Conservation (phyloP, 306 rosid genomes). For the Sophora flavescens region DNA sequence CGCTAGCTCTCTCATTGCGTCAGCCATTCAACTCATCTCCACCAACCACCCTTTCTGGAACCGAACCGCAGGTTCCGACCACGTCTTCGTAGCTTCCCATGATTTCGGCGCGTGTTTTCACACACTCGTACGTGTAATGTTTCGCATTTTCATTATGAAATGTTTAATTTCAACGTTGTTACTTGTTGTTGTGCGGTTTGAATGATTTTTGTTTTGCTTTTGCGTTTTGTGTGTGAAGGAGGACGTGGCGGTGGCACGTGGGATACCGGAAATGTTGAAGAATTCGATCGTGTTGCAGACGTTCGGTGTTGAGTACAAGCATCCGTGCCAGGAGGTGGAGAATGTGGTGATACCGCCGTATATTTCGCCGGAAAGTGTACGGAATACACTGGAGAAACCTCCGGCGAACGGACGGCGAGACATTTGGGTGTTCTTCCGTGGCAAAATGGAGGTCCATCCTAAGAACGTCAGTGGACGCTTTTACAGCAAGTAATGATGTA, state of each 20-base stretch:
- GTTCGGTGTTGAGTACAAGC: conserved; percentile 65
- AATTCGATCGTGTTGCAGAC: conserved; percentile 75
- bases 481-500: conserved; percentile 73
- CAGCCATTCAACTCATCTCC: conserved; percentile 63
- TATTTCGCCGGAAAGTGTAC: conserved; percentile 57
- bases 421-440: conserved; percentile 77
- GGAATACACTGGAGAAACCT: conserved; percentile 46
- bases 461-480: conserved; percentile 77
- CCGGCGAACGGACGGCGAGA: conserved; percentile 63
- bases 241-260: conserved; percentile 66
- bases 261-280: conserved; percentile 64
- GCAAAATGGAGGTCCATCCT: conserved; percentile 83
- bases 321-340: conserved; percentile 80
- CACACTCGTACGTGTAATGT: conserved; percentile 57
- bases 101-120: conserved; percentile 83
- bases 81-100: conserved; percentile 82
- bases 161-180: no score
- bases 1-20: conserved; percentile 68
- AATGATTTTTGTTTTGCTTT: not conserved
- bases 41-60: conserved; percentile 65
- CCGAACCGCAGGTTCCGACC: conserved; percentile 69
- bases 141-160: no score
- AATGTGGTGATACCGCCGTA: conserved; percentile 78
- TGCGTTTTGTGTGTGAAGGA: conserved; percentile 56
- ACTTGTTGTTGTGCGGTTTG: not conserved